These are phyloP conservation scores for Rhynchospora breviuscula DNA, from an alignment of 176 grass and related monocot species.

Conservation along the genomic window DNA sequence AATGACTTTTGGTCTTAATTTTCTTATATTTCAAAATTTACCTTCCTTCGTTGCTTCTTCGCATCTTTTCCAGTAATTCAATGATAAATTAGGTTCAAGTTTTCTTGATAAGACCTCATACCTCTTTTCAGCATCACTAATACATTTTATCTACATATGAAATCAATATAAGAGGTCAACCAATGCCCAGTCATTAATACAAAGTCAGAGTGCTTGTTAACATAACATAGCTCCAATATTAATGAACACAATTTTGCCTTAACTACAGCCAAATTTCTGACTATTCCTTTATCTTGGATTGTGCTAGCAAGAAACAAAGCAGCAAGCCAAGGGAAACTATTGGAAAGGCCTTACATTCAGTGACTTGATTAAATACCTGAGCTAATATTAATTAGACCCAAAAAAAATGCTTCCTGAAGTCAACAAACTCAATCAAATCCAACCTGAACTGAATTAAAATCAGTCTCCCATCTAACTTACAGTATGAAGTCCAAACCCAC, in stretches of 20 bases:
- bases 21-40: neutral
- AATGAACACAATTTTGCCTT: conserved; percentile 17
- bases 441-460: neutral
- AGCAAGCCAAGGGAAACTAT: no score
- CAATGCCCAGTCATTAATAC: neutral
- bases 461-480: neutral
- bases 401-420: neutral
- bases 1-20: neutral
- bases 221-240: neutral
- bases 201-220: neutral
- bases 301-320: no score
- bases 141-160: conserved; percentile 59
- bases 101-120: conserved; percentile 54
- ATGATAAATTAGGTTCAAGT: conserved; percentile 53
- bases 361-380: no score
- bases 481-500: neutral
- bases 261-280: conserved; percentile 1
- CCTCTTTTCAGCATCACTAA: conserved; percentile 68
- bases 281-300: neutral
- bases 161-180: neutral
- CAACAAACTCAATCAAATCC: neutral
- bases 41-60: conserved; percentile 92
- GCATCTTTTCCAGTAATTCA: conserved; percentile 71
- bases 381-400: no score
- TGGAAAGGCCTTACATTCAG: no score